Evolutionary conservation across 2,329 filamentous ascomycete genomes (phyloP).

Genomic region (Diaporthe citri): DNA sequence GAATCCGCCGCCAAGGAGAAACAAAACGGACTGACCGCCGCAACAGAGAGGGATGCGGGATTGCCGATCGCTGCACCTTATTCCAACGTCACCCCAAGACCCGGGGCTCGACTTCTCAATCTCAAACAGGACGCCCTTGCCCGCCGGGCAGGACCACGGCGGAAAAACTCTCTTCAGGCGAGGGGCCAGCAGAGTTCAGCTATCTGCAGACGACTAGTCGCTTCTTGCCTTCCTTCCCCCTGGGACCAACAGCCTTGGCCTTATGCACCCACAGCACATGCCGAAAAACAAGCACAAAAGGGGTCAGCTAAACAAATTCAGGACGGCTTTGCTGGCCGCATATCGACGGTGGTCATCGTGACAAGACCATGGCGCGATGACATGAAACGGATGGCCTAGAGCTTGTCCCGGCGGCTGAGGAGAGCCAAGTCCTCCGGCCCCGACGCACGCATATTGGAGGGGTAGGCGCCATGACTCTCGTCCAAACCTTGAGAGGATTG

Average conservation of each 20-base stretch:
- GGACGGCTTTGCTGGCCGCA: neutral
- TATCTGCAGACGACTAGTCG: constrained; percentile 5
- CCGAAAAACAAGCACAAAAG: neutral
- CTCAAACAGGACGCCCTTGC: constrained; percentile 6
- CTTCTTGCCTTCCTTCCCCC: neutral
- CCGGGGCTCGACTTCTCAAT: neutral
- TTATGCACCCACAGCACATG: neutral
- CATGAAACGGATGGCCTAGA: neutral
- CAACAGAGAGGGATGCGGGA: neutral
- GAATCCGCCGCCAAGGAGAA: constrained; percentile 7
- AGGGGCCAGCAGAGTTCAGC: neutral
- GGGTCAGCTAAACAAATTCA: neutral
- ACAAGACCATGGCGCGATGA: constrained; percentile 2
- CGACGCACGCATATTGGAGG: neutral
- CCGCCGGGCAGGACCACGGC: neutral
- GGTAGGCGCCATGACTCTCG: constrained; percentile 8
- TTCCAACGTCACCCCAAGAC: constrained; percentile 20
- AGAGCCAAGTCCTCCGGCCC: neutral
- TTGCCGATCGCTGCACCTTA: constrained; percentile 12
- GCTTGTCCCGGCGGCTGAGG: constrained; percentile 10
- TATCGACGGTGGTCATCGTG: neutral
- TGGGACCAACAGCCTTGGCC: constrained; percentile 11
- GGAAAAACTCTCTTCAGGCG: neutral
- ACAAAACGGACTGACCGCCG: constrained; percentile 6
- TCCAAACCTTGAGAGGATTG: neutral